These are phyloP conservation scores for Elaeagnus macrophylla DNA, from an alignment of 306 rosid species.

Conservation along the genomic window DNA sequence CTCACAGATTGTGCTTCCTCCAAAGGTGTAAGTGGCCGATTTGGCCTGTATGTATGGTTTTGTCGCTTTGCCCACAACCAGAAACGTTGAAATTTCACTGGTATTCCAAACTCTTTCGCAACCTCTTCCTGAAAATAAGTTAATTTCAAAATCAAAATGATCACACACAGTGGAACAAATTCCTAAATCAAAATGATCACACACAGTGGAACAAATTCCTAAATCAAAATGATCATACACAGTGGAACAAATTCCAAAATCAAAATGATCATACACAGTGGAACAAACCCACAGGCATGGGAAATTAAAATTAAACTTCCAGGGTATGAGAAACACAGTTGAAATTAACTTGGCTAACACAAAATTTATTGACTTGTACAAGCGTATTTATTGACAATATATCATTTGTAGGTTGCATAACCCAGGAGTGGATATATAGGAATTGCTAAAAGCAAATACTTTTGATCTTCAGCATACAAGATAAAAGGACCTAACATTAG, in stretches of 20 bases:
- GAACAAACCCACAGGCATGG: no score
- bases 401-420: no score
- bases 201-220: neutral
- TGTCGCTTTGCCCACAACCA: constrained; percentile 87
- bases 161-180: neutral
- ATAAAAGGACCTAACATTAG: no score
- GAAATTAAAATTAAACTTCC: no score
- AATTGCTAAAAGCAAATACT: no score
- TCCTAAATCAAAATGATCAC: neutral
- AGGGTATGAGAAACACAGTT: no score
- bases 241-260: neutral
- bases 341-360: no score
- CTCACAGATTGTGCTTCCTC: constrained; percentile 79
- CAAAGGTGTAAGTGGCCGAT: constrained; percentile 58
- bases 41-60: constrained; percentile 82
- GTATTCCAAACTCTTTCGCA: constrained; percentile 78
- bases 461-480: no score
- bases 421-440: no score
- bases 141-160: constrained; percentile 1
- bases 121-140: constrained; percentile 60
- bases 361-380: no score
- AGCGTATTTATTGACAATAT: no score
- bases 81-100: constrained; percentile 78
- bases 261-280: neutral
- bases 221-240: neutral